Conservation (phyloP, 306 rosid species). For the Cicer chorassanicum region DNA sequence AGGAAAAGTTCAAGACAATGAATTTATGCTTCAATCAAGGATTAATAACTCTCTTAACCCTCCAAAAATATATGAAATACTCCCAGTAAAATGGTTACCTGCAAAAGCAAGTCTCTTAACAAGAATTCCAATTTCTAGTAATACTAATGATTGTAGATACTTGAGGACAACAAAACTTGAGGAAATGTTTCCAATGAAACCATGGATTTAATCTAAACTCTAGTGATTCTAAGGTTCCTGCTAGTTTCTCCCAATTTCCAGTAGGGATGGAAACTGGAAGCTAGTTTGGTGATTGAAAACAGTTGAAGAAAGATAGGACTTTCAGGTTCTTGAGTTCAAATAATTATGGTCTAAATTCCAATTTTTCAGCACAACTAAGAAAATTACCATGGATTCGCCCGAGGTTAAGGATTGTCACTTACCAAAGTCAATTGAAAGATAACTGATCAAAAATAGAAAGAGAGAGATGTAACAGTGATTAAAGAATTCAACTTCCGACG, state of each 20-base stretch:
- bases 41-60: slow-evolving; percentile 61
- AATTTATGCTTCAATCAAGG: slow-evolving; percentile 76
- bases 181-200: slow-evolving; percentile 70
- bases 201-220: slow-evolving; percentile 76
- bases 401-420: slow-evolving; percentile 67
- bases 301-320: slow-evolving; percentile 70
- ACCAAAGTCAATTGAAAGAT: slow-evolving; percentile 72
- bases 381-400: slow-evolving; percentile 89
- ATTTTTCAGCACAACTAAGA: slow-evolving; percentile 57
- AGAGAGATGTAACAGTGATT: too few relatives aligned
- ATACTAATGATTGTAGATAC: slow-evolving; percentile 76
- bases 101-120: slow-evolving; percentile 67
- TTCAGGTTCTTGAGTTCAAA: slow-evolving; percentile 74
- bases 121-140: slow-evolving; percentile 63
- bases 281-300: slow-evolving; percentile 60
- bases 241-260: slow-evolving; percentile 67
- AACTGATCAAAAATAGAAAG: too few relatives aligned
- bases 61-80: slow-evolving; percentile 59
- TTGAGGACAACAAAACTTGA: slow-evolving; percentile 56
- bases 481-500: too few relatives aligned
- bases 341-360: slow-evolving; percentile 60
- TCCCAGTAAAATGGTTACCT: slow-evolving; percentile 63
- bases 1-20: slow-evolving; percentile 39
- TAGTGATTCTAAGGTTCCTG: slow-evolving; percentile 68
- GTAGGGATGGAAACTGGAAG: slow-evolving; percentile 61